Conservation (phyloP, 164 flowering plant genomes). For the Sedum album region DNA sequence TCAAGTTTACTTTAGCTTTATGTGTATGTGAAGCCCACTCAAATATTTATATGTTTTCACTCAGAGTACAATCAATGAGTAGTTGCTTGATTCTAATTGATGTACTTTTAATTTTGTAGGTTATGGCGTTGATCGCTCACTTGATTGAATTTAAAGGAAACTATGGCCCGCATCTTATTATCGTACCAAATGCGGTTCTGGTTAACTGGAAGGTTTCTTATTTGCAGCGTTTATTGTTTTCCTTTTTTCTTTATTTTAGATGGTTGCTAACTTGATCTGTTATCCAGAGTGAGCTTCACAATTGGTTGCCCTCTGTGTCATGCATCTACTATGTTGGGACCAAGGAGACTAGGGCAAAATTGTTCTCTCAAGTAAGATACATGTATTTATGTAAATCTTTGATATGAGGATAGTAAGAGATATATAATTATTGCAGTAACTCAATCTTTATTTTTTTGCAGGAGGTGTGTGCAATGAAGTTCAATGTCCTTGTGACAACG, state of each 20-base stretch:
- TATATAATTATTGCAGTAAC: not conserved
- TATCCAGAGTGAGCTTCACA: conserved; percentile 87
- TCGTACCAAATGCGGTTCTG: conserved; percentile 98
- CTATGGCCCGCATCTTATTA: conserved; percentile 98
- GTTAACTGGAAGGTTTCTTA: conserved; percentile 93
- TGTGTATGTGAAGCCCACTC: not conserved
- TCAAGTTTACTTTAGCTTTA: not conserved
- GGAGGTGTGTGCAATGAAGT: conserved; percentile 95
- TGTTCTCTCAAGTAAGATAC: conserved; percentile 80
- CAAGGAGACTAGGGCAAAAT: conserved; percentile 85
- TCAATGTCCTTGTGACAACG: conserved; percentile 96
- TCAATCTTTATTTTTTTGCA: conserved; percentile 20
- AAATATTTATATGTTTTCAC: not conserved
- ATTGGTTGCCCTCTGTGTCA: conserved; percentile 87
- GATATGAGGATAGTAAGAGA: not conserved
- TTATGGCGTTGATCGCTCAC: conserved; percentile 97
- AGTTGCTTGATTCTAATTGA: not conserved
- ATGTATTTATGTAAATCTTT: not conserved
- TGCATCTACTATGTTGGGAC: conserved; percentile 94
- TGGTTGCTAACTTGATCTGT: conserved; percentile 12
- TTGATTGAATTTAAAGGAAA: conserved; percentile 98
- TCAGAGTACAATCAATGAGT: not conserved
- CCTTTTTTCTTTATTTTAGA: not conserved
- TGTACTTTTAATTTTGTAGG: conserved; percentile 33
- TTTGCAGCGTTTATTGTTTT: not conserved